Evolutionary conservation across 768 basidiomycete genomes (phyloP).

Genomic region (Mycena haematopus): DNA sequence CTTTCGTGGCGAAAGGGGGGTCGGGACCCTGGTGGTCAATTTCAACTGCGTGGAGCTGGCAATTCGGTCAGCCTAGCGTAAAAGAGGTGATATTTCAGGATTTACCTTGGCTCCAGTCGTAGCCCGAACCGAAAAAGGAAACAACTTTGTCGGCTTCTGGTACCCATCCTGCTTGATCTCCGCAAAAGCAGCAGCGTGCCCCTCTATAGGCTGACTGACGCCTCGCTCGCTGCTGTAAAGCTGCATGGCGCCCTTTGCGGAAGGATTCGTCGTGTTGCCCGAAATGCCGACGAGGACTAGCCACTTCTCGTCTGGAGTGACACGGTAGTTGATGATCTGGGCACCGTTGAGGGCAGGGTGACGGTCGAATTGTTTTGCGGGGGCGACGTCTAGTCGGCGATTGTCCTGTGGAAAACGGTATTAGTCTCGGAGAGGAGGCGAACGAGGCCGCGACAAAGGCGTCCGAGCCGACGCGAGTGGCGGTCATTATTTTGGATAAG

Average conservation of each 20-base stretch:
- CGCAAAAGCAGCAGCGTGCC: slow-evolving; percentile 96
- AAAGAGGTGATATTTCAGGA: slow-evolving; percentile 6
- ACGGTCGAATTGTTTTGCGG: slow-evolving; percentile 94
- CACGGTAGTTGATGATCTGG: slow-evolving; percentile 98
- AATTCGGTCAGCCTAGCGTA: neutral
- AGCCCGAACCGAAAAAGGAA: slow-evolving; percentile 93
- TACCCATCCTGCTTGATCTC: slow-evolving; percentile 91
- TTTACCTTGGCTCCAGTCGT: slow-evolving; percentile 97
- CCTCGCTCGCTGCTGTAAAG: slow-evolving; percentile 91
- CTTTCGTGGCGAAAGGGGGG: slow-evolving; percentile 94
- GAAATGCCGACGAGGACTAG: slow-evolving; percentile 95
- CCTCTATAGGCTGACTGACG: slow-evolving; percentile 98
- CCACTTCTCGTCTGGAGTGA: slow-evolving; percentile 95
- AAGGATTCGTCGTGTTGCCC: slow-evolving; percentile 89
- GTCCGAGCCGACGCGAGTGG: no score
- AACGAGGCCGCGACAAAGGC: no score
- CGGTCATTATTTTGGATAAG: no score
- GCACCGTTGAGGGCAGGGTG: slow-evolving; percentile 92
- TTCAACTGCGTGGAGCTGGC: slow-evolving; percentile 93
- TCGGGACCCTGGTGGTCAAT: slow-evolving; percentile 95
- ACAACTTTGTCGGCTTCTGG: slow-evolving; percentile 85
- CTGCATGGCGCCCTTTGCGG: slow-evolving; percentile 97
- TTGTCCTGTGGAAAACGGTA: slow-evolving; percentile 92
- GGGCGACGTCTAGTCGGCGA: slow-evolving; percentile 72
- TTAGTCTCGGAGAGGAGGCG: slow-evolving; percentile 86